phyloP scores from a whole-genome alignment of 2,329 filamentous ascomycete species.

The Microdochium paspali region DNA sequence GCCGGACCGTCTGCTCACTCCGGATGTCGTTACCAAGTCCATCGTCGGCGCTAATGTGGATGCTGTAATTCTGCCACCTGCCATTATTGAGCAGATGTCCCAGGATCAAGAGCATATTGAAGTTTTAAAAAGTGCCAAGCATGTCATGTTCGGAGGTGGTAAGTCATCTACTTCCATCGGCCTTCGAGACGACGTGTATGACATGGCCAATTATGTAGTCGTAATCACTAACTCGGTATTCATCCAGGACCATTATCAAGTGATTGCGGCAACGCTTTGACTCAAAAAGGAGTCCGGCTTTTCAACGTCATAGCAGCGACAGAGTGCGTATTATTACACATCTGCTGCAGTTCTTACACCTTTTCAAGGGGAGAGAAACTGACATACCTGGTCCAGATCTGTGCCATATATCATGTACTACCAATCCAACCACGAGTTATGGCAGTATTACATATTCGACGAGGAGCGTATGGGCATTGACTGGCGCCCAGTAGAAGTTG shows the following conservation, averaged over 20 bases:
- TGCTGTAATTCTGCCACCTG: conserved; percentile 22
- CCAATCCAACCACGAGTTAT: conserved; percentile 17
- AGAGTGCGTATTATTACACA: conserved; percentile 17
- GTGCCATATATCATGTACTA: conserved; percentile 19
- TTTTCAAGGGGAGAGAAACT: no score
- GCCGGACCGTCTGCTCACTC: conserved; percentile 21
- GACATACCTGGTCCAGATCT: conserved; percentile 13
- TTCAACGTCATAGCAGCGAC: conserved; percentile 25
- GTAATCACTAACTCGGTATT: background rate
- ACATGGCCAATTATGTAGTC: background rate
- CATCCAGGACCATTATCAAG: conserved; percentile 1
- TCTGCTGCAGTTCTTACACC: background rate
- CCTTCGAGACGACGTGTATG: background rate
- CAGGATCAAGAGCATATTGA: conserved; percentile 14
- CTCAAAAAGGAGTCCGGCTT: conserved; percentile 16
- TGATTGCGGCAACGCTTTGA: conserved; percentile 20
- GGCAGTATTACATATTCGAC: conserved; percentile 29
- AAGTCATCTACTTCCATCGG: background rate
- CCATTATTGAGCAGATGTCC: conserved; percentile 26
- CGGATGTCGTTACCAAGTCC: conserved; percentile 21
- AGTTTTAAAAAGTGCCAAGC: conserved; percentile 16
- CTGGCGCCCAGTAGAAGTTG: conserved; percentile 15
- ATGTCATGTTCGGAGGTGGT: conserved; percentile 22
- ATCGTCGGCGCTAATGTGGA: conserved; percentile 17
- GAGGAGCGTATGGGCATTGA: conserved; percentile 24